Evolutionary conservation across 331 rosid species (phyloP).

Genomic region (Quercus tomentella): DNA sequence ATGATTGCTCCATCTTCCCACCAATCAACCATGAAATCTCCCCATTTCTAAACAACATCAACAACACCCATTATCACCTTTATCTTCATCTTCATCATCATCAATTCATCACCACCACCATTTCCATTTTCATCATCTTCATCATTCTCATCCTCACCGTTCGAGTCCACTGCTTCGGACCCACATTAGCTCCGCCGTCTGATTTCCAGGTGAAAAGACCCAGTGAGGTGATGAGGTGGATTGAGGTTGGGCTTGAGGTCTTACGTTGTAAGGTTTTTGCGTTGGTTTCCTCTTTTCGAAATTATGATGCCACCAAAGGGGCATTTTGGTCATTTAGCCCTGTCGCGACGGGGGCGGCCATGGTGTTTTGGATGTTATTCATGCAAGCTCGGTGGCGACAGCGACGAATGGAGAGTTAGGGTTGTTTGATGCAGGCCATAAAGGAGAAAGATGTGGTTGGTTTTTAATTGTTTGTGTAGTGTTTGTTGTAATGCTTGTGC

Average conservation of each 20-base stretch:
- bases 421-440: background rate
- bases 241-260: background rate
- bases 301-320: background rate
- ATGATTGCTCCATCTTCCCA: conserved; percentile 40
- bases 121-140: conserved; percentile 11
- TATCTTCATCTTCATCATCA: conserved; percentile 5
- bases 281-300: background rate
- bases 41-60: conserved; percentile 7
- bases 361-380: background rate
- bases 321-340: background rate
- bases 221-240: background rate
- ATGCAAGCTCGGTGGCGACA: background rate
- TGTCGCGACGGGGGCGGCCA: fast-evolving
- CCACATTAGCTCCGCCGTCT: background rate
- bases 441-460: background rate
- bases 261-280: background rate
- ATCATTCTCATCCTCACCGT: background rate
- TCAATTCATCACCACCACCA: background rate
- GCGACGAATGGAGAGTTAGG: background rate
- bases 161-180: background rate
- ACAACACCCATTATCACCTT: conserved; percentile 6
- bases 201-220: background rate
- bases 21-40: conserved; percentile 48
- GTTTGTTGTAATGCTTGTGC: background rate
- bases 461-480: background rate